These are phyloP conservation scores for Calycina herbarum DNA, from an alignment of 2,329 filamentous ascomycete genomes.

Conservation along the genomic window DNA sequence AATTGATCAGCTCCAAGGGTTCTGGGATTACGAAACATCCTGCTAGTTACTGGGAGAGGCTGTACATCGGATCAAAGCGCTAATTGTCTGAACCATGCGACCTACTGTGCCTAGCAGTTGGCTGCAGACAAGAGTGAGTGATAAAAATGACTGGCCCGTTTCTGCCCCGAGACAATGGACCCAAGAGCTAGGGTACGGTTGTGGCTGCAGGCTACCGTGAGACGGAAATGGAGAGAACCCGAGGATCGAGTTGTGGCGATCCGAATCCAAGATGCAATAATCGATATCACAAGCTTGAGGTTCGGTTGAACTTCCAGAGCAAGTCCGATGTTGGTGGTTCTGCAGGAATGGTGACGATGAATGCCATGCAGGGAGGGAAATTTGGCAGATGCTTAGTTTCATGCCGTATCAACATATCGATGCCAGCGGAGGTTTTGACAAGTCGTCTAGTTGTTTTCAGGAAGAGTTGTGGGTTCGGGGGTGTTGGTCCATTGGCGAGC, in stretches of 20 bases:
- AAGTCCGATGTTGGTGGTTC: neutral
- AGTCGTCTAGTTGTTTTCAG: neutral
- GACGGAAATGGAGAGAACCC: neutral
- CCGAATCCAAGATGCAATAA: neutral
- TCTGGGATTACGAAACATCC: no score
- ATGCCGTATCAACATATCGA: neutral
- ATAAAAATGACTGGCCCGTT: no score
- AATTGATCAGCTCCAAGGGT: no score
- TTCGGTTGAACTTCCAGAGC: neutral
- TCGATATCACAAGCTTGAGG: neutral
- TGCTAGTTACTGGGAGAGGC: no score
- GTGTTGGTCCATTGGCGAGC: neutral
- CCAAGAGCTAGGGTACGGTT: slow-evolving; percentile 7
- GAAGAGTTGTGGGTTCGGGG: neutral
- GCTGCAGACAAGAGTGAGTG: neutral
- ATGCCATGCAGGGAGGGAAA: slow-evolving; percentile 2
- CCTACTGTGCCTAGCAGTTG: neutral
- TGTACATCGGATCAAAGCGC: neutral
- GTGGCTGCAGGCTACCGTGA: slow-evolving; percentile 10
- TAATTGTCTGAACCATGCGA: neutral
- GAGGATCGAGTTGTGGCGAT: neutral
- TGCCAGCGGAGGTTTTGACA: neutral
- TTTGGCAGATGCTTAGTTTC: neutral
- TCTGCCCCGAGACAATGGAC: neutral
- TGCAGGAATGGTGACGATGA: neutral